Conservation (phyloP, 2,329 filamentous ascomycete species). For the Colletotrichum liriopes region DNA sequence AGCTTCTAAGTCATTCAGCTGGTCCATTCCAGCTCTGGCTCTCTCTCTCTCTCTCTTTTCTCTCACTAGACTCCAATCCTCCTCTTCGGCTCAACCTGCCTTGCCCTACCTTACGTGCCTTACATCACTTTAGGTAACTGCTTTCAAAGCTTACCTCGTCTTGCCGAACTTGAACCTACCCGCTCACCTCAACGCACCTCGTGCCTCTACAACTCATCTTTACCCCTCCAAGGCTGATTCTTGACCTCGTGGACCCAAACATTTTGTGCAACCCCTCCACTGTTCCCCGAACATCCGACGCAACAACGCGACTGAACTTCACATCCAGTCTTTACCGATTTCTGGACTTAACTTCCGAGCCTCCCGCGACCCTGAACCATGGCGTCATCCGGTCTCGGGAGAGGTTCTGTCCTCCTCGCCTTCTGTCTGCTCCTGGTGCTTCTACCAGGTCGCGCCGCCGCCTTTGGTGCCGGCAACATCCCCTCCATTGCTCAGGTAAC, state of each 20-base stretch:
- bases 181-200: slow-evolving; percentile 20
- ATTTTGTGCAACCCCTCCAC: slow-evolving; percentile 20
- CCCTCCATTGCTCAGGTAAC: slow-evolving; percentile 72
- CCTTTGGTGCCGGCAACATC: slow-evolving; percentile 81
- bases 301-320: slow-evolving; percentile 21
- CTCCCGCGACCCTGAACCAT: slow-evolving; percentile 52
- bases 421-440: slow-evolving; percentile 69
- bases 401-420: slow-evolving; percentile 67
- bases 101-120: slow-evolving; percentile 16
- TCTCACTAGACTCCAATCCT: not conserved
- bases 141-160: slow-evolving; percentile 5
- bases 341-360: slow-evolving; percentile 1
- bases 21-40: not conserved
- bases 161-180: slow-evolving; percentile 21
- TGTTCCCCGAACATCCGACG: slow-evolving; percentile 21
- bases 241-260: slow-evolving; percentile 16
- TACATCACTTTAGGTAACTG: slow-evolving; percentile 3
- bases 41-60: slow-evolving; percentile 9
- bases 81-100: slow-evolving; percentile 5
- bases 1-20: slow-evolving; percentile 3
- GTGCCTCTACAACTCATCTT: not conserved
- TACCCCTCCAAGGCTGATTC: slow-evolving; percentile 31
- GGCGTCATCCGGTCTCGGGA: slow-evolving; percentile 63
- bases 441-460: slow-evolving; percentile 69
- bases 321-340: slow-evolving; percentile 21